Base-by-base conservation (phyloP, 2,329 filamentous ascomycete genomes). In the Aspergillus flavus region DNA sequence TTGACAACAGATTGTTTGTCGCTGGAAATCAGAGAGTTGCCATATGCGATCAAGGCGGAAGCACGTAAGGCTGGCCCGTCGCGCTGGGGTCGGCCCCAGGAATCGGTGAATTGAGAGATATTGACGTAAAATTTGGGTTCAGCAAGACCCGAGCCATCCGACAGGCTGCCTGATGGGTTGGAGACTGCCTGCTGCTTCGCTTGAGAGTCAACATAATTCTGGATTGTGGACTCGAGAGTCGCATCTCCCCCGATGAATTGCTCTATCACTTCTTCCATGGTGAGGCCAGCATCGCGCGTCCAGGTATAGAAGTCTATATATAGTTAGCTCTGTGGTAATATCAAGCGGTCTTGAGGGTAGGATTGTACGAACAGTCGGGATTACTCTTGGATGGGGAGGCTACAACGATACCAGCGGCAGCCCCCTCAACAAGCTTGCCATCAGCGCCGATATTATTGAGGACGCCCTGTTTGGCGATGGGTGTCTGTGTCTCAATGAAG, bases 41-140 rank as follows among this genome's bases (percentile, higher is more conserved):
- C 85, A 72, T 93, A 94, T 0, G 83, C 83, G 59, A 90, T 89
- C 68, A 94, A 78, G 3, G 91, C 86, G 56, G 87, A 91, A 2
- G 91, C 91, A 57, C 92, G 85, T 45, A 94, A 84, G 28, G 91
- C 86, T 21, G 91, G 91, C 0, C 91, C 91, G 75, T 94, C 91
- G 48, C 89, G 84, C 76, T 94, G 91, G 11, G 91, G 91, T 26
- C 91, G 86, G 36, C 90, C 91, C 91, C 91, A 94, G 11, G 79
- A 73, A 43, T 85, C 70, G 5, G 68, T 90, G 74, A 87, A 92
- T 10, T 85, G 80, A n/a, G 80, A 84, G 55, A 84, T 75, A 68
- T 92, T 83, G 56, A 87, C 86, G 61, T 89, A 80, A 76, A 86
- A 93, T 76, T 93, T 93, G 61, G 91, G 85, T 75, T 93, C 91